A percentile compares a stretch with the other conserved stretches of the same genome.
These are phyloP conservation scores for Entomortierella beljakovae DNA, from an alignment of 192 early-diverging fungal genomes.

Conservation along the genomic window DNA sequence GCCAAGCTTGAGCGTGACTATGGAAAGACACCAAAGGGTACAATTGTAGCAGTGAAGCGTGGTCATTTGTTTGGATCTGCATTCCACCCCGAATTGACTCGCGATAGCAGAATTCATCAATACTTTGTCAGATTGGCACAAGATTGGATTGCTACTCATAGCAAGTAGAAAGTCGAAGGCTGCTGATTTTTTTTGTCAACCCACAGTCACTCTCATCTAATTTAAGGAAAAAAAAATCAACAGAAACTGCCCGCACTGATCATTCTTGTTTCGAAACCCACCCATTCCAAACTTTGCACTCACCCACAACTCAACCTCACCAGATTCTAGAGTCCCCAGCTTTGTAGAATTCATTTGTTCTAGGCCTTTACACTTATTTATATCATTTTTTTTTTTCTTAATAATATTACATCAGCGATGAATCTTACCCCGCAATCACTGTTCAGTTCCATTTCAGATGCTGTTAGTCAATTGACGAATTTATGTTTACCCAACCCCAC, in stretches of 20 bases:
- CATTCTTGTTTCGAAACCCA: too few species aligned
- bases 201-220: too few species aligned
- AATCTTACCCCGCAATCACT: conserved; percentile 46
- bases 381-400: background rate
- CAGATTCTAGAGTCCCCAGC: too few species aligned
- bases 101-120: conserved; percentile 87
- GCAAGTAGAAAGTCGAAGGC: conserved; percentile 12
- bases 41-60: conserved; percentile 92
- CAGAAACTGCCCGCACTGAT: too few species aligned
- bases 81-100: conserved; percentile 97
- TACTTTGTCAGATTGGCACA: conserved; percentile 79
- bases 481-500: conserved; percentile 64
- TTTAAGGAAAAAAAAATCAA: too few species aligned
- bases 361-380: too few species aligned
- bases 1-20: conserved; percentile 70
- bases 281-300: too few species aligned
- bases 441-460: conserved; percentile 52
- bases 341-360: too few species aligned
- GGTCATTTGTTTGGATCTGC: conserved; percentile 88
- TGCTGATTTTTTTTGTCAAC: too few species aligned
- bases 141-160: conserved; percentile 36
- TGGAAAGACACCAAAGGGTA: conserved; percentile 64
- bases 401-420: conserved; percentile 10
- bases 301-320: background rate
- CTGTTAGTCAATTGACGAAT: conserved; percentile 45